Base-by-base conservation (phyloP, 2,329 filamentous ascomycete genomes). In the Xylariaceae sp. region DNA sequence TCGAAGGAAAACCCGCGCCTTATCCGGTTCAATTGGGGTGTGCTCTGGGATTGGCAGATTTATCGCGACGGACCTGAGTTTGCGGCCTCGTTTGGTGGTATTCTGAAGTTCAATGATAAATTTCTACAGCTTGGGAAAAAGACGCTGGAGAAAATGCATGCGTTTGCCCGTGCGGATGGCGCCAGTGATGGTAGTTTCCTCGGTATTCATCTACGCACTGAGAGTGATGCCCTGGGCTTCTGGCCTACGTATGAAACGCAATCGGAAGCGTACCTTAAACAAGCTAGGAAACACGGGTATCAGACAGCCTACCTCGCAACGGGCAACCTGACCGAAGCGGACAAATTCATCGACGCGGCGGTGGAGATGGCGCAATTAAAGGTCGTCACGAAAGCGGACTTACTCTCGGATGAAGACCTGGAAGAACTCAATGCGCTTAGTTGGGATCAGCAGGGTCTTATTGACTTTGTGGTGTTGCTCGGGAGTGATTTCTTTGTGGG, bases 41-140 rank as follows among this genome's bases (percentile, higher is more conserved):
- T 77, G 6, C 74, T 77, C 53, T 77, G 73, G 70, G 76, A 80
- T 59, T 79, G 74, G 73, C 77, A 76, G 17, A 73, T 76, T 4
- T 76, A 74, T 56, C 73, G 75, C 11, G 79, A 81, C 61, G 77
- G 78, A 0, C 76, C 78, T 4, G 78, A 79, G 60, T 76, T 81
- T 56, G 74, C 71, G 5, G 72, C 76, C 23, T 76, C 76, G 0
- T 80, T 77, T 49, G 76, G 77, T 0, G 69, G 72, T 4, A 64
- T 78, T n/a, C 70, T 79, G 17, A 70, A 67, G 50, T 73, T 80
- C 62, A 74, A 77, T 39, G 67, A 69, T 23, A 75, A 78, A 62
- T 71, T 80, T 5, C 62, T 78, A n/a, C 66, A 69, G 5, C 65
- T 81, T 5, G 77, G 77, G 0, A 70, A 71, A 39, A 70, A 64